Percentiles rank a stretch among this genome's conserved stretches.
Conservation (phyloP, 1,284 basidiomycete species). For the Ustilago nuda region DNA sequence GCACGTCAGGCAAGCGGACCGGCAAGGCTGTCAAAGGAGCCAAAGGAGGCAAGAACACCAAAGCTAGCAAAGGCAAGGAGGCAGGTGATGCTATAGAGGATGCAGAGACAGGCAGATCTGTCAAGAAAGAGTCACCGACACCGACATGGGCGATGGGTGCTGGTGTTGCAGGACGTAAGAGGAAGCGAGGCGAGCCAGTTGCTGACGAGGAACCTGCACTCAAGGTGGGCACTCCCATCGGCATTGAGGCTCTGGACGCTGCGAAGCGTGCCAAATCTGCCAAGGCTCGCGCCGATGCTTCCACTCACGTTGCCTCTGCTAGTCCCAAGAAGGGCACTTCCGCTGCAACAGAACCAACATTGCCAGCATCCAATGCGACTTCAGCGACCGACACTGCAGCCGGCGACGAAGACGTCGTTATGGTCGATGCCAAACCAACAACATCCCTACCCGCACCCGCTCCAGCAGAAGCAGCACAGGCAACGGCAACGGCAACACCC, state of each 20-base stretch:
- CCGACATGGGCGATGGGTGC: conserved; percentile 60
- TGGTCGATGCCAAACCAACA: conserved; percentile 40
- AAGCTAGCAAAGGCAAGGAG: conserved; percentile 26
- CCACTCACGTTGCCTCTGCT: conserved; percentile 20
- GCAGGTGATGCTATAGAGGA: conserved; percentile 64
- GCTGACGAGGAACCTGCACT: conserved; percentile 53
- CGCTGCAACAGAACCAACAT: background rate
- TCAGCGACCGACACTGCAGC: conserved; percentile 1
- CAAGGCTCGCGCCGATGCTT: conserved; percentile 45
- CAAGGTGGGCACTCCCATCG: conserved; percentile 64
- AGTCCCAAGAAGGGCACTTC: conserved; percentile 36
- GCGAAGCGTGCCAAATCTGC: conserved; percentile 53
- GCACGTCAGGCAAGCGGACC: conserved; percentile 70
- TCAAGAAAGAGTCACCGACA: conserved; percentile 77
- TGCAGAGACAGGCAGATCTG: conserved; percentile 70
- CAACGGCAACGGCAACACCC: conserved; percentile 11
- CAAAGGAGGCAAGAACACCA: conserved; percentile 41
- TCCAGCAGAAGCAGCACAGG: background rate
- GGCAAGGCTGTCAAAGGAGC: conserved; percentile 62
- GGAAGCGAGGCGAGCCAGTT: conserved; percentile 58
- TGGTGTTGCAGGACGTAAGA: conserved; percentile 58
- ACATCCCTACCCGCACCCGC: conserved; percentile 2
- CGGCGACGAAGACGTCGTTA: conserved; percentile 33
- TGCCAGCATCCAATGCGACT: background rate
- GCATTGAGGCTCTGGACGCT: conserved; percentile 63